Conservation (phyloP, 2,329 filamentous ascomycete species). For the Chalaropsis thielavioides region DNA sequence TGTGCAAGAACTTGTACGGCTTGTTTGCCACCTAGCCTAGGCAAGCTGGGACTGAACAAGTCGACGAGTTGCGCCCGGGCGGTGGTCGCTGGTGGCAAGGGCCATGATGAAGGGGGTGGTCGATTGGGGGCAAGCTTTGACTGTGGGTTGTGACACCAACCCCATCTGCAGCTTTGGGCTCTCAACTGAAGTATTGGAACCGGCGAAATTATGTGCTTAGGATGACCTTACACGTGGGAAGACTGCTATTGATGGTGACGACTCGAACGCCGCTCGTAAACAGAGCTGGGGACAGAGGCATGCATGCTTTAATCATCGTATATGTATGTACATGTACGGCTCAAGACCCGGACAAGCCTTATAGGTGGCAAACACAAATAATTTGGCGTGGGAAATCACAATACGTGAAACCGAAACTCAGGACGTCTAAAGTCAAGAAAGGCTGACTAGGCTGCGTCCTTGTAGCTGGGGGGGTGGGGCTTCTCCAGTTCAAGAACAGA, state of each 20-base stretch:
- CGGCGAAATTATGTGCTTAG: too few species aligned
- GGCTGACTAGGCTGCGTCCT: background rate
- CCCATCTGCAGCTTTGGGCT: background rate
- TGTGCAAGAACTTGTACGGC: too few species aligned
- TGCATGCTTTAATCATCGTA: background rate
- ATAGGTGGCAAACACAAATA: background rate
- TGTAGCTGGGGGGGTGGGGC: conserved; percentile 11
- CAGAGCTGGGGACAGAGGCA: too few species aligned
- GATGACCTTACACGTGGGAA: too few species aligned
- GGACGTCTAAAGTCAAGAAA: background rate
- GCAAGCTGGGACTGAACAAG: background rate
- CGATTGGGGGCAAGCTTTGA: background rate
- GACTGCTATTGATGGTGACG: too few species aligned
- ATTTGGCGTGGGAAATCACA: background rate
- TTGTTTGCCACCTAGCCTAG: too few species aligned
- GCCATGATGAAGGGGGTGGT: background rate
- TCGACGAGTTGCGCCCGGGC: background rate
- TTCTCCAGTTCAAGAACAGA: conserved; percentile 15
- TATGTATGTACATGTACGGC: background rate
- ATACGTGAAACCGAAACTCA: background rate
- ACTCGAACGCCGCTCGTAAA: background rate
- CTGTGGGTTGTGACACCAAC: background rate
- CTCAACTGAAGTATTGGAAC: background rate
- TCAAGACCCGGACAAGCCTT: background rate
- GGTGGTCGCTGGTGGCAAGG: background rate